phyloP scores from a whole-genome alignment of 75 land plant genomes.

The Cunninghamia lanceolata region DNA sequence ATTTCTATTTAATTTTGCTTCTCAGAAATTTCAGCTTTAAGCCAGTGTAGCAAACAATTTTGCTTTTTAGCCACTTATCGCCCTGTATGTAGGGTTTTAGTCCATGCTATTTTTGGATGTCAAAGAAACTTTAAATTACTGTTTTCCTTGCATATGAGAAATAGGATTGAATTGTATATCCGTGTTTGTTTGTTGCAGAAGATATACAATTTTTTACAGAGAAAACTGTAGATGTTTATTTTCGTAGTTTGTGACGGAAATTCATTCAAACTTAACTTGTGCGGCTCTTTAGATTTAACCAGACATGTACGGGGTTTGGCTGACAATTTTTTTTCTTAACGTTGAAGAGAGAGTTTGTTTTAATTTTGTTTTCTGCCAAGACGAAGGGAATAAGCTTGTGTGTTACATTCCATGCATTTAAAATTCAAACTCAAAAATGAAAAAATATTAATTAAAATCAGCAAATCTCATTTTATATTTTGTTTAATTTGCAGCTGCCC shows the following conservation, averaged over 20 bases:
- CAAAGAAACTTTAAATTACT: background rate
- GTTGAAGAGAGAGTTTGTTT: background rate
- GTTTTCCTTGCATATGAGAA: background rate
- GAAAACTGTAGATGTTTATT: background rate
- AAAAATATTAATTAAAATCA: background rate
- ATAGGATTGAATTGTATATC: background rate
- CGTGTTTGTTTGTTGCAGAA: background rate
- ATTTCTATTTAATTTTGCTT: background rate
- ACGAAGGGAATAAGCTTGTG: background rate
- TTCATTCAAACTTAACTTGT: background rate
- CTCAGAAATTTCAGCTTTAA: background rate
- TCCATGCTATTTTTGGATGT: background rate
- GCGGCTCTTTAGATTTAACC: background rate
- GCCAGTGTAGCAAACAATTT: background rate
- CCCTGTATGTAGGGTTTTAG: background rate
- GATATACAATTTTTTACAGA: background rate
- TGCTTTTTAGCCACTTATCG: background rate
- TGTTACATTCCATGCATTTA: no score
- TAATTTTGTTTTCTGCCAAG: background rate
- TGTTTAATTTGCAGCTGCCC: background rate
- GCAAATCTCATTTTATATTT: background rate
- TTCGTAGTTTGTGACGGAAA: background rate
- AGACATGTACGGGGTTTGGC: background rate
- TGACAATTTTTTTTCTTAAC: background rate
- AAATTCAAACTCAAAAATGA: no score